Evolutionary conservation across 495 filamentous ascomycete genomes (phyloP).

Genomic region (Hyphodiscus hymeniophilus): DNA sequence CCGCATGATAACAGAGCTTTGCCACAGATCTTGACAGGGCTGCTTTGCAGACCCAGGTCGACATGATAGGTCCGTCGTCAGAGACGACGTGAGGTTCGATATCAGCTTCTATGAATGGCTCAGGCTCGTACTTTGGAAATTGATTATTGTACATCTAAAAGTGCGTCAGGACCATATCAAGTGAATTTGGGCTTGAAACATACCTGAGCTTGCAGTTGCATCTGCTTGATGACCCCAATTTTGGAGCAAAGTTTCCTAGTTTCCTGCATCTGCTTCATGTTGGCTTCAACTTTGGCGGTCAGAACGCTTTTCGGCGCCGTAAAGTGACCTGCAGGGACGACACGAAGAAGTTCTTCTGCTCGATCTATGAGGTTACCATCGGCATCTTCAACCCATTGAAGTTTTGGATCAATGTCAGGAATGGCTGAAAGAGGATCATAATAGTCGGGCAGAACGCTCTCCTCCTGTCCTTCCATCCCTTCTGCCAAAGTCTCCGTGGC

Average conservation of each 20-base stretch:
- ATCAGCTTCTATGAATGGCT: constrained; percentile 82
- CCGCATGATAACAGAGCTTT: constrained; percentile 93
- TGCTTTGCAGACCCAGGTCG: constrained; percentile 66
- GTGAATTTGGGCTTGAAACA: constrained; percentile 10
- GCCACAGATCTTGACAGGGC: constrained; percentile 84
- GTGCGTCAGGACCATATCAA: constrained; percentile 18
- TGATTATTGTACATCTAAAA: constrained; percentile 90
- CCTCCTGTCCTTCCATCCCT: constrained; percentile 81
- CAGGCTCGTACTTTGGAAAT: constrained; percentile 93
- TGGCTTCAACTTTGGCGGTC: constrained; percentile 74
- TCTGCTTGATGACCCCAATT: constrained; percentile 96
- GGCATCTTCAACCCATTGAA: constrained; percentile 80
- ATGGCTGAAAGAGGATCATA: constrained; percentile 82
- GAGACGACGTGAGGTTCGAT: constrained; percentile 77
- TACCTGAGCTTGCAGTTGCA: constrained; percentile 97
- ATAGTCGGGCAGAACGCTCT: constrained; percentile 78
- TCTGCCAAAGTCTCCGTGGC: constrained; percentile 73
- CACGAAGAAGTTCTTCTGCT: constrained; percentile 67
- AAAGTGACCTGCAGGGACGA: constrained; percentile 69
- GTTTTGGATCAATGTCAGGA: constrained; percentile 67
- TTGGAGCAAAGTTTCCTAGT: constrained; percentile 94
- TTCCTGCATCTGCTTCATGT: constrained; percentile 93
- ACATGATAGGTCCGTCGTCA: constrained; percentile 80
- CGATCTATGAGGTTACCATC: constrained; percentile 81
- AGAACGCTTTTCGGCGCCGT: constrained; percentile 68